Conservation (phyloP, 225 moss, liverwort and hornwort species). For the Marchantia polymorpha region DNA sequence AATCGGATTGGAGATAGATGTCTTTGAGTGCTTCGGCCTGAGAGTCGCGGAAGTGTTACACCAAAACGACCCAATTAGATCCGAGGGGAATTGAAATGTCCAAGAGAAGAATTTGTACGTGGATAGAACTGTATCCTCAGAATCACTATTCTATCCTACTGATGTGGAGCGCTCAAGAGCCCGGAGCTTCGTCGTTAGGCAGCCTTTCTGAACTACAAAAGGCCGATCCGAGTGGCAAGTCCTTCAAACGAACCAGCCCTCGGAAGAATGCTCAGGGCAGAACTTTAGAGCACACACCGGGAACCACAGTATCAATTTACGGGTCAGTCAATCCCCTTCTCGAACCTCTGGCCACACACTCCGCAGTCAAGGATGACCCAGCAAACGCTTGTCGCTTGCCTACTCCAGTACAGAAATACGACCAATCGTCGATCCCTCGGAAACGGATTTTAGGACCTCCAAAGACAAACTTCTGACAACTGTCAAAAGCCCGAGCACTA, state of each 20-base stretch:
- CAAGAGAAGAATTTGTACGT: too few species aligned
- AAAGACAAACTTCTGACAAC: neutral
- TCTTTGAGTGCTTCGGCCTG: neutral
- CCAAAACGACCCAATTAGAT: neutral
- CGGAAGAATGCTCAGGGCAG: too few species aligned
- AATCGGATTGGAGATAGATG: neutral
- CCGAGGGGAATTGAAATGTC: neutral
- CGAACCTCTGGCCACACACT: neutral
- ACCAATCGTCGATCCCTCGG: neutral
- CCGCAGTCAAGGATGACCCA: neutral
- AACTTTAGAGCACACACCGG: neutral
- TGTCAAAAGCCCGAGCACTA: neutral
- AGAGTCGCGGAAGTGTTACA: neutral
- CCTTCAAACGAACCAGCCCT: too few species aligned
- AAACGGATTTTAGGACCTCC: neutral
- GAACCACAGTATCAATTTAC: neutral
- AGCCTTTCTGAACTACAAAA: neutral
- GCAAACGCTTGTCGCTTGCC: neutral
- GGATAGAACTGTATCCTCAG: neutral
- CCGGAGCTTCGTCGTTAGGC: neutral
- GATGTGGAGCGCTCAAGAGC: neutral
- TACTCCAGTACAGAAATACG: neutral
- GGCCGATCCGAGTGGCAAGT: neutral
- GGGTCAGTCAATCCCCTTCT: neutral
- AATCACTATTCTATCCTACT: neutral